Evolutionary conservation across 768 basidiomycete genomes (phyloP), one percentile per base, ranked within the genome.

Genomic region (Boletus sensibilis): DNA sequence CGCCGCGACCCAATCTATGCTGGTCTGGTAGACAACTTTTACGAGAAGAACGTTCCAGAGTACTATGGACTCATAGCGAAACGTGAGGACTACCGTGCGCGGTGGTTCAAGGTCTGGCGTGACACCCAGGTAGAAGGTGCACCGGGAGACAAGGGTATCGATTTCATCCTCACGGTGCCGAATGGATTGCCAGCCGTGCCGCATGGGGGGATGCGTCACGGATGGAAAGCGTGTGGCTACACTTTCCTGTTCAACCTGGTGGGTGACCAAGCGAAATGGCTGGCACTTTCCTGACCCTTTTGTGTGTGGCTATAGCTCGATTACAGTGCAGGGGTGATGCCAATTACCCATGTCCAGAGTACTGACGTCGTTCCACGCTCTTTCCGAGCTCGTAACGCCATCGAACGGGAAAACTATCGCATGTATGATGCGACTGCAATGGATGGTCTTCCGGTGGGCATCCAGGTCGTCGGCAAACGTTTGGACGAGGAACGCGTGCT

Each of bases 171-270:
- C 51, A 86, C 80, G 2, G 85, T 83, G 7, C 84, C 83, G 13
- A 80, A 83, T 60, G 76, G 83, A n/a, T 71, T 83, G 41, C 84
- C 87, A 2, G 87, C 86, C 0, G 70, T 85, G 21, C 77, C 79
- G 42, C 77, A 84, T 50, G 76, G 78, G 2, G 77, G 77, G 4
- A 80, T 78, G 61, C 78, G 79, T 57, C 78, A 79, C n/a, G 79
- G 80, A 16, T 74, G 83, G 62, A 78, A 81, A 70, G 82, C 83
- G 42, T 82, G 82, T 9, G 81, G 80, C 8, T 87, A 86, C 64
- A 83, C 86, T 0, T 82, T 84, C 63, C 62, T 90, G 33, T 90
- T 86, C 72, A 90, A 85, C 57, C 60, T 89, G 63, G 87, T 86
- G 43, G 52, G 79, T 65, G 12, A 37, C 4, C 35, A 1, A 33